Conservation (phyloP, 1,139 yeast genomes). For the Zygoascus hellenicus region DNA sequence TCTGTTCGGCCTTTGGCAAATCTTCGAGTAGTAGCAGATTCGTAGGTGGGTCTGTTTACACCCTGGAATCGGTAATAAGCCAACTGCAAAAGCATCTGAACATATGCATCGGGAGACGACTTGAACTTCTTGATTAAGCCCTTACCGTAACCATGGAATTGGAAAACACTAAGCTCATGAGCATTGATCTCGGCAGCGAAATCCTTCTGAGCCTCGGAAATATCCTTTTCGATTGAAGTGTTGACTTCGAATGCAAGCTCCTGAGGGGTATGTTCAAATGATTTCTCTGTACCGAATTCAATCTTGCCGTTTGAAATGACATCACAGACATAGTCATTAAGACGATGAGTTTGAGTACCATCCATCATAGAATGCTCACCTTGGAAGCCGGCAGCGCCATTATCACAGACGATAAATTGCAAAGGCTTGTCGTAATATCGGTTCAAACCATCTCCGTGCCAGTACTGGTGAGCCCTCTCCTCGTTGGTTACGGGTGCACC, state of each 20-base stretch:
- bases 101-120: slow-evolving; percentile 72
- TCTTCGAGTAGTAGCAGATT: slow-evolving; percentile 90
- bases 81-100: slow-evolving; percentile 73
- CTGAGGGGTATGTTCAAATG: slow-evolving; percentile 31
- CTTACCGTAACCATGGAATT: slow-evolving; percentile 45
- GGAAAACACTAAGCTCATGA: slow-evolving; percentile 41
- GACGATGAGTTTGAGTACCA: slow-evolving; percentile 89
- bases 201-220: slow-evolving; percentile 50
- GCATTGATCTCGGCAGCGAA: slow-evolving; percentile 43
- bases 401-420: slow-evolving; percentile 74
- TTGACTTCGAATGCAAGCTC: slow-evolving; percentile 41
- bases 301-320: slow-evolving; percentile 47
- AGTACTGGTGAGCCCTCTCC: slow-evolving; percentile 78
- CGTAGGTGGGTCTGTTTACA: slow-evolving; percentile 83
- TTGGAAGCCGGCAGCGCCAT: slow-evolving; percentile 85
- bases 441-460: slow-evolving; percentile 94
- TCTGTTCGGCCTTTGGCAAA: slow-evolving; percentile 94
- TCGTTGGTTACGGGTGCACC: slow-evolving; percentile 70
- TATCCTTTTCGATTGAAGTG: slow-evolving; percentile 45
- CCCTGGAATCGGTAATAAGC: slow-evolving; percentile 83
- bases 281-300: slow-evolving; percentile 29
- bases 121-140: slow-evolving; percentile 68
- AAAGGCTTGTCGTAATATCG: slow-evolving; percentile 90
- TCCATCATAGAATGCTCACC: slow-evolving; percentile 99
- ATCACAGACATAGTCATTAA: slow-evolving; percentile 70